Base-by-base conservation (phyloP, 2,329 filamentous ascomycete species). In the Eutypella sp. region DNA sequence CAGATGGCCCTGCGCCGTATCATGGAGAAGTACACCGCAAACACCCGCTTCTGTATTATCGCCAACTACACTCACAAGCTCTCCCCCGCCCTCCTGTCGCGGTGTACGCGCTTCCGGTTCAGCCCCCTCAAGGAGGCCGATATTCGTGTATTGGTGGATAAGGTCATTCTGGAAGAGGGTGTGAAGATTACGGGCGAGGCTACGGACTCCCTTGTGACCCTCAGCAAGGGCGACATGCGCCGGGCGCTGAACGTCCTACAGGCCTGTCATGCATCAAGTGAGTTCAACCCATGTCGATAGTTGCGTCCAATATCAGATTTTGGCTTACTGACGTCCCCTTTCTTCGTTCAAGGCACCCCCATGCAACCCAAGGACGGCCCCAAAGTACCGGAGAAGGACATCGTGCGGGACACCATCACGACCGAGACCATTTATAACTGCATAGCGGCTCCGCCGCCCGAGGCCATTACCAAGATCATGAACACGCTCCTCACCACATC, bases 41-140 rank as follows among this genome's bases (percentile, higher is more conserved):
- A 99, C 71, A 96, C 93, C 2, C 79, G 93, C 43, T 99, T 99
- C 71, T 97, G 92, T 71, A 89, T 99, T 63, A 97, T 99, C 57
- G 93, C 93, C 57, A 99, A 99, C 70, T 99, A 99, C 68, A 93
- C 93, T 24, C 93, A 99, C 73, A 99, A 99, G 68, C 82, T 99
- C 33, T 95, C 89, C 11, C 92, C 93, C 0, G 93, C 93, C 0
- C 75, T 99, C 37, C 74, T 99, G 44, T 97, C 92, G 41, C 78
- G 93, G 58, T 99, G 93, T 69, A 99, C 93, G 9, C 77, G 93
- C 31, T 99, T 99, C 67, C 78, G 93, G 25, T 99, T 99, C 69
- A 95, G 89, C 55, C 93, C 93, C 10, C 72, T 99, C 45, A 95
- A 95, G 65, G 88, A 96, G 59, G 73, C 67, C 6, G 93, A 97